Base-by-base conservation (phyloP, 108 stramenopile species). In the Cylindrotheca fusiformis region DNA sequence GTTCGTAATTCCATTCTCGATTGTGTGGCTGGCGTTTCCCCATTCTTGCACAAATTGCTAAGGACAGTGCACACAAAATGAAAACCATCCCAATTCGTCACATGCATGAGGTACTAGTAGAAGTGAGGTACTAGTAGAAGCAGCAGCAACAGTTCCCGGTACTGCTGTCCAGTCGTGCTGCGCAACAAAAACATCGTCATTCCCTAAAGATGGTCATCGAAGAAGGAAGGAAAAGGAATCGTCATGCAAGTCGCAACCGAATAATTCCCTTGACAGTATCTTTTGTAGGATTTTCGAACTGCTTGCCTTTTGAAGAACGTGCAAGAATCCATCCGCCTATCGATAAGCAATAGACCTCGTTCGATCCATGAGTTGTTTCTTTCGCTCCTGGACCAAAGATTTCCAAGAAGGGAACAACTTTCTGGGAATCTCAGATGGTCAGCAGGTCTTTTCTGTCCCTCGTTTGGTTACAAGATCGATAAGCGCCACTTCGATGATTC, bases 311-410 rank as follows among this genome's bases (percentile, higher is more conserved):
- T 63, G 63, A 6, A 48, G 21, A 5, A 63, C 63, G 18, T 63
- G 50, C 2, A 63, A 21, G 28, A 63, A 63, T 46, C 48, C 26
- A 21, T 24, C 2, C 23, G 62, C 51, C 18, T 33, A 32, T 4
- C 63, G 63, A 36, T 63, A 63, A 2, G 63, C 63, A 48, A 67
- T 46, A 29, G 21, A 0, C 17, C 55, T 44, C 20, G 65, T 66
- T 0, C 0, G 32, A 20, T 0, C 23, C 71, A 72, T 58, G 30
- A 72, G 36, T 59, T 56, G 60, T 58, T 72, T 63, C 57, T 72
- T 72, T 45, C 57, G 63, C 6, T 56, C 55, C 3, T 36, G 45
- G 0, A 32, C 20, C 12, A 63, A 31, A 32, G 63, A 52, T 52
- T 3, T 63, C 63, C 63, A 63, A 28, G 45, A 18, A 20, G 36